Conservation (phyloP, 495 filamentous ascomycete genomes). For the Evernia prunastri region DNA sequence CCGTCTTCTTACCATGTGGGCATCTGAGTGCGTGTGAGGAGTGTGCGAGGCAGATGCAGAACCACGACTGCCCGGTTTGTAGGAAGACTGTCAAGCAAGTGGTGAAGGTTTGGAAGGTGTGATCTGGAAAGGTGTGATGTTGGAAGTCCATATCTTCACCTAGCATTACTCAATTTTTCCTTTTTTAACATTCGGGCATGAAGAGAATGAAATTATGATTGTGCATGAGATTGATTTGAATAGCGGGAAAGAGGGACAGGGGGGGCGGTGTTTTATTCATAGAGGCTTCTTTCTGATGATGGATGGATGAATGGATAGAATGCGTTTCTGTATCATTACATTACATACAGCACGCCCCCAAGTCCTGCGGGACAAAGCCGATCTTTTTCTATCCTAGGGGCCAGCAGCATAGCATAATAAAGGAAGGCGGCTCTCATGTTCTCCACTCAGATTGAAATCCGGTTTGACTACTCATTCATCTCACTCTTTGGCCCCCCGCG, state of each 20-base stretch:
- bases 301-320: neutral
- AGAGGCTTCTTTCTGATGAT: conserved; percentile 2
- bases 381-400: neutral
- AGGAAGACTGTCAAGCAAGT: conserved; percentile 52
- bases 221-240: conserved; percentile 2
- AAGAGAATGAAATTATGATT: conserved; percentile 1
- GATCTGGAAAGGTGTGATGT: neutral
- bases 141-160: no score
- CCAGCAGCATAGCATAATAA: neutral
- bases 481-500: neutral
- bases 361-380: neutral
- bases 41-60: conserved; percentile 56
- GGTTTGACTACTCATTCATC: neutral
- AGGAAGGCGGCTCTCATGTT: neutral
- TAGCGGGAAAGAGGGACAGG: no score
- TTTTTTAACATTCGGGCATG: neutral
- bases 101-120: conserved; percentile 51
- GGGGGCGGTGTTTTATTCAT: neutral
- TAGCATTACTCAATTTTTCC: no score
- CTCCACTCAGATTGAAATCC: neutral
- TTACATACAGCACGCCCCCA: neutral
- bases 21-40: conserved; percentile 58
- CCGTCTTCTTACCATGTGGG: conserved; percentile 59
- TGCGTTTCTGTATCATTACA: neutral
- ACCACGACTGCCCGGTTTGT: conserved; percentile 60